phyloP scores from a whole-genome alignment of 441 rosid species.

The Syzygium syzygioides region DNA sequence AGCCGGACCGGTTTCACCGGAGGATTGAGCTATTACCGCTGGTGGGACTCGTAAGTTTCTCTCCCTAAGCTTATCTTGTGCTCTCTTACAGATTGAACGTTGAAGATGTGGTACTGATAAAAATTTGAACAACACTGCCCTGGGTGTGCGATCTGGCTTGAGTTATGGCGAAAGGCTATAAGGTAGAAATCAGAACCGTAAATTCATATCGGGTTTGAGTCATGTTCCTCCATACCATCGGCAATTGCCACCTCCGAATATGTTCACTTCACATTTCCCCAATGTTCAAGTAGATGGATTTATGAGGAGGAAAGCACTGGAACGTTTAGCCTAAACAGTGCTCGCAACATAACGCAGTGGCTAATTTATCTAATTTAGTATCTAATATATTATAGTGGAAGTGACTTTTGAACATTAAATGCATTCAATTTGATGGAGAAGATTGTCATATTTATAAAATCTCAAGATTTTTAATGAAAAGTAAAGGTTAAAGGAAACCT shows the following conservation, averaged over 20 bases:
- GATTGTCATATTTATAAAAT: background rate
- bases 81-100: background rate
- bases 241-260: background rate
- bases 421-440: too few relatives aligned
- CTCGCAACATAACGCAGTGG: background rate
- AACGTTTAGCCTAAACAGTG: background rate
- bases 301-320: background rate
- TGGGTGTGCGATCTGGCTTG: background rate
- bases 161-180: background rate
- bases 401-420: background rate
- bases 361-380: background rate
- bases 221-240: background rate
- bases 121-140: background rate
- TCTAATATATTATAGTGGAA: background rate
- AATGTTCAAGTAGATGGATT: background rate
- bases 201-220: background rate
- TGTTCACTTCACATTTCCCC: background rate
- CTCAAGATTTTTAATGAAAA: background rate
- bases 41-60: conserved; percentile 38
- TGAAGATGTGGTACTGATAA: background rate
- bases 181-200: background rate
- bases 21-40: conserved; percentile 62
- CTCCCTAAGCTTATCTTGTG: background rate
- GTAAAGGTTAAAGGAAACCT: background rate
- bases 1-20: conserved; percentile 56